Evolutionary conservation across 2,329 filamentous ascomycete species (phyloP), one percentile per base, ranked within the genome.

Genomic region (Colletotrichum gloeosporioides): DNA sequence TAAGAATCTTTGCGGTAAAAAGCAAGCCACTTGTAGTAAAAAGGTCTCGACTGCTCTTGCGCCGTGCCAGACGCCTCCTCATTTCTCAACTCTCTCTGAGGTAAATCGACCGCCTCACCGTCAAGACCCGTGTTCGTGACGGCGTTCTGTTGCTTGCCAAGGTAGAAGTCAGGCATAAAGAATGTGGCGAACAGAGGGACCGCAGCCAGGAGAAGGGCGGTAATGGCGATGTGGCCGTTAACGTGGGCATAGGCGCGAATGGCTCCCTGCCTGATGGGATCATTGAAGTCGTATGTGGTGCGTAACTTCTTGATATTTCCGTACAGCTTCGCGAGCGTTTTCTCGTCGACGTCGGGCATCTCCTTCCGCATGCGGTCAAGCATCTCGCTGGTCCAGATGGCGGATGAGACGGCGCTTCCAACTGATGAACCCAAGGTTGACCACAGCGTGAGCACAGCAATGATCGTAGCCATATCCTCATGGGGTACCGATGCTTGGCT

Each of bases 401-500:
- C 80, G 0, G 84, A 81, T 3, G 83, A 79, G 53, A 88, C 79
- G 27, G 86, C 84, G 61, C 82, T 86, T 25, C 86, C 86, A 8
- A 87, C 78, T 3, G 81, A 83, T 0, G 82, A 85, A 2, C 84
- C 86, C 9, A 87, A 70, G 3, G 83, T 85, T 8, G 82, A 84
- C 86, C 85, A 87, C 8, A 87, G 78, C 1, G 85, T 82, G 12
- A 86, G 78, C 2, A 85, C 75, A 16, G 84, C 80, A 69, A 87
- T 87, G 59, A 84, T 77, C 1, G 82, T 79, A 4, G 86, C 85
- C 65, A 88, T 75, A 57, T 87, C 85, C 69, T 87, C 82, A 77
- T 88, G 86, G 1, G 86, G 85, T 0, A 87, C 86, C 0, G 86
- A 87, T 13, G 85, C 85, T 72, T 87, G 85, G 5, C 78, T 80